Evolutionary conservation across 108 stramenopile genomes (phyloP).

Genomic region (Chaetoceros muelleri): DNA sequence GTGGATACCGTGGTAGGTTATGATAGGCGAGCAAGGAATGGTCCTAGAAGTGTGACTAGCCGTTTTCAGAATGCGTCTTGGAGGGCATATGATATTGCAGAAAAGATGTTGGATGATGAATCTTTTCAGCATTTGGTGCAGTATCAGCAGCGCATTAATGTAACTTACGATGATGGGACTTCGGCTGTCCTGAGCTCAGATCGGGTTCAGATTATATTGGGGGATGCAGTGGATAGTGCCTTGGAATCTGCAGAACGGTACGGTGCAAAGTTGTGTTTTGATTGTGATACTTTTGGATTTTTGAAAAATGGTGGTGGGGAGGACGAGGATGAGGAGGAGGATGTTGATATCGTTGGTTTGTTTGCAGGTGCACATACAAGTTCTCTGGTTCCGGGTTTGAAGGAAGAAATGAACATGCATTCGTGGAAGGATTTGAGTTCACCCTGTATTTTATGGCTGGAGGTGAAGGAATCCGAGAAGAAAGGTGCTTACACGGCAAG

Average conservation of each 20-base stretch:
- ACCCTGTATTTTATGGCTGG: conserved; percentile 17
- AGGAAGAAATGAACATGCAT: conserved; percentile 13
- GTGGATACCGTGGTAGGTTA: conserved; percentile 12
- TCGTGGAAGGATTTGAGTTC: conserved; percentile 13
- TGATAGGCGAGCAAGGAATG: conserved; percentile 17
- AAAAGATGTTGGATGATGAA: conserved; percentile 17
- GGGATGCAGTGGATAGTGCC: conserved; percentile 16
- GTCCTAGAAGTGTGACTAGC: conserved; percentile 13
- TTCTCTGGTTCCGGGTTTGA: conserved; percentile 10
- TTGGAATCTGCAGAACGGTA: conserved; percentile 17
- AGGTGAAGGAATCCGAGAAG: conserved; percentile 8
- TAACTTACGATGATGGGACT: conserved; percentile 20
- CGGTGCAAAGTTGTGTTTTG: conserved; percentile 16
- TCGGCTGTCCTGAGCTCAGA: conserved; percentile 8
- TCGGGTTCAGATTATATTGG: conserved; percentile 23
- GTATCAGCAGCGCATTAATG: conserved; percentile 20
- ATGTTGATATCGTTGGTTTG: conserved; percentile 20
- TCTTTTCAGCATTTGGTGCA: conserved; percentile 14
- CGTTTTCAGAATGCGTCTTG: conserved; percentile 25
- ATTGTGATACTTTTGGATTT: background rate
- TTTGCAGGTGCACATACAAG: conserved; percentile 17
- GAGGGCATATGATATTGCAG: conserved; percentile 24
- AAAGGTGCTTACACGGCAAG: conserved; percentile 10
- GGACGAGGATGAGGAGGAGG: conserved; percentile 4
- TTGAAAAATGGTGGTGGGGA: background rate